Base-by-base conservation (phyloP, 164 flowering plant species). In the Chimonanthus praecox region DNA sequence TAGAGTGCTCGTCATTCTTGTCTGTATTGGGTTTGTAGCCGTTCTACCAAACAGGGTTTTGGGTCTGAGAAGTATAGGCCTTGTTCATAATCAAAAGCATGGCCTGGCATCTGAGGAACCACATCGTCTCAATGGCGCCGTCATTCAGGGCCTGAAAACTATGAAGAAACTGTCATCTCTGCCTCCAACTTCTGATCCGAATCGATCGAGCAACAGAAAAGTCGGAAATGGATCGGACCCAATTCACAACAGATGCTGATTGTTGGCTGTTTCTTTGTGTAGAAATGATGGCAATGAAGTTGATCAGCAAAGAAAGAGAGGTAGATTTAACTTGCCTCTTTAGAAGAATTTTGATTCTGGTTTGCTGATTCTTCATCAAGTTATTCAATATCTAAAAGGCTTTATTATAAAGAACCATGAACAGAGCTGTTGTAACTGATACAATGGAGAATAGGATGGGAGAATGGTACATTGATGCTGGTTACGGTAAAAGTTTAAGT, bases 141-240 rank as follows among this genome's bases (percentile, higher is more conserved):
- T 61, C 9, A 47, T 51, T 20, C 71, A 84, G 49, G 84, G 82
- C 60, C 61, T 84, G 81, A 82, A 81, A 6, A 67, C 62, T n/a
- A 70, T 72, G 69, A 76, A 71, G 63, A 73, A 78, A 68, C 69
- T 76, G 21, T 87, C 86, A 33, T 87, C 92, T 62, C 79, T 78
- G 6, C 87, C 92, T 13, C 70, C 87, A 20, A 68, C 69, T 71
- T 79, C 79, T 68, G 89, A 88, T 80, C 88, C 92, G 3, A 80
- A 83, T 69, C 87, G 78, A 58, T 86, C 88, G 6, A 78, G 85
- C 79, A 88, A 91, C 72, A 77, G 96, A 84, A 79, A 83, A 71
- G 86, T 89, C 73, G 79, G 82, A 71, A 74, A 80, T 73, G 93
- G 96, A 73, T 83, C 93, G 4, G 90, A 90, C 73, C 96, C 96